Evolutionary conservation across 371 early-diverging fungal species (phyloP), one percentile per base, ranked within the genome.

Genomic region (Gilbertella persicaria): DNA sequence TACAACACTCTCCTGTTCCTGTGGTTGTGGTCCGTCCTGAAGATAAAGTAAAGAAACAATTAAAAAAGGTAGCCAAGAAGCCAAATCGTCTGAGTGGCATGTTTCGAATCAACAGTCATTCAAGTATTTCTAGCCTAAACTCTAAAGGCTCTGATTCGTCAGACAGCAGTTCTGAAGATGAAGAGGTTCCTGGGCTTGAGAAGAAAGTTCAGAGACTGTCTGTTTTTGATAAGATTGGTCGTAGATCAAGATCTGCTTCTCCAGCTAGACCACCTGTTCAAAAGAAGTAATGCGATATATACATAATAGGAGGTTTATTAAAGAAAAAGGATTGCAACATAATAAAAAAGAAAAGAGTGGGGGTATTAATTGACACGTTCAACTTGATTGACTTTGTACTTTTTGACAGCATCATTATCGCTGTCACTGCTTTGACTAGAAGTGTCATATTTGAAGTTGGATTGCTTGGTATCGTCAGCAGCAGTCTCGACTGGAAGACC

Each of bases 1-100:
- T 84, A 17, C 80, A 84, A 47, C 82, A 81, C 39, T 77, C 78
- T 1, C 73, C 79, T 3, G 75, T 84, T 3, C 84, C 84, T 12
- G 84, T 84, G 12, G 67, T 76, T 6, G 80, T 84, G 0, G 84
- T 84, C 35, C 74, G 80, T 14, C 82, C 84, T 12, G 82, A 80
- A 50, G 69, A 80, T 41, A 76, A 78, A 50, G 56, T 77, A 20
- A 78, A 76, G 60, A 81, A 50, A 12, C 63, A 62, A 29, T 20
- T 33, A 12, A 51, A 80, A 24, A 71, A 75, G 42, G 70, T 75
- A 35, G 67, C 47, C 12, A 75, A 75, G 20, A 73, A 71, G 45
- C 13, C 59, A 24, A 70, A 71, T 13, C 59, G 77, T 12, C n/a
- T 76, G n/a, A 69, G 73, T 46, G 71, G 66, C 5, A 54, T 77